These are phyloP conservation scores for Kazachstania sp. DNA, from an alignment of 1,139 yeast species.

Conservation along the genomic window DNA sequence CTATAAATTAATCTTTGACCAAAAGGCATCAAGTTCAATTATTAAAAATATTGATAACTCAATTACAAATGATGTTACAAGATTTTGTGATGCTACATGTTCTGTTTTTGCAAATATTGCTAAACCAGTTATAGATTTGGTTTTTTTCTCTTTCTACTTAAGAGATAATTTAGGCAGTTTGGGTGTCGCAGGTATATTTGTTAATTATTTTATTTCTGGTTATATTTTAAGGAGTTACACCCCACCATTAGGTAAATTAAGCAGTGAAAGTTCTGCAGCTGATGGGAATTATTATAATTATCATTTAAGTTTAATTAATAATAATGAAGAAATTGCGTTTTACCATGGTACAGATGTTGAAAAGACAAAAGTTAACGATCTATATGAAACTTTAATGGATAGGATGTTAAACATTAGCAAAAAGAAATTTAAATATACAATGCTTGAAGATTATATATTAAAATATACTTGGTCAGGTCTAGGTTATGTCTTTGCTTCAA, in stretches of 20 bases:
- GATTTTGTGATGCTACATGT: conserved; percentile 76
- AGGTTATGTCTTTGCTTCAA: conserved; percentile 82
- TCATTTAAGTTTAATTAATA: conserved; percentile 75
- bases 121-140: conserved; percentile 79
- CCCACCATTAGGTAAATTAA: conserved; percentile 77
- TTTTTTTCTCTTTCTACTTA: conserved; percentile 79
- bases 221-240: conserved; percentile 62
- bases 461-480: conserved; percentile 93
- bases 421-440: conserved; percentile 50
- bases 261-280: conserved; percentile 63
- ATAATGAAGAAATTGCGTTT: conserved; percentile 90
- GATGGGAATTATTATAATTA: conserved; percentile 89
- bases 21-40: conserved; percentile 31
- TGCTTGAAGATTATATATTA: conserved; percentile 77
- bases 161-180: conserved; percentile 79
- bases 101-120: conserved; percentile 83
- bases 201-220: conserved; percentile 77
- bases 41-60: conserved; percentile 55
- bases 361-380: conserved; percentile 52
- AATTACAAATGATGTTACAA: conserved; percentile 75
- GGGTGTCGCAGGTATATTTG: conserved; percentile 73
- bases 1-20: conserved; percentile 57
- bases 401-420: conserved; percentile 38
- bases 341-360: conserved; percentile 87
- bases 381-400: conserved; percentile 52